Evolutionary conservation across 2,329 filamentous ascomycete species (phyloP).

Genomic region (Lasiodiplodia hormozganensis): DNA sequence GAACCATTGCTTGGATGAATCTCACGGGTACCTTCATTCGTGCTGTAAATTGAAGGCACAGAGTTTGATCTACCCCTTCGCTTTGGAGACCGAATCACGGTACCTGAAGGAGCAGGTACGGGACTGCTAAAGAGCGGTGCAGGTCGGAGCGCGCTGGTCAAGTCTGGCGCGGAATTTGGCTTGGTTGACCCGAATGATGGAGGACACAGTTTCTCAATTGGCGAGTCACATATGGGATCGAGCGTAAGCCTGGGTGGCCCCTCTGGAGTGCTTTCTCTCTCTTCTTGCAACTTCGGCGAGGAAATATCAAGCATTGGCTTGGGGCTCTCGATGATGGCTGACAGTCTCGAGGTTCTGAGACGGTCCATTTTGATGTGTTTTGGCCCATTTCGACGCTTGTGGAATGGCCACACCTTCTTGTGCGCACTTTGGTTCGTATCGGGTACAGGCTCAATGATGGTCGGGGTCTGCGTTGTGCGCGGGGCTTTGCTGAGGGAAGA

Average conservation of each 20-base stretch:
- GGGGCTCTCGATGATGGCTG: slow-evolving; percentile 32
- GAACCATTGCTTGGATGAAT: slow-evolving; percentile 31
- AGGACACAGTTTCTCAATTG: slow-evolving; percentile 8
- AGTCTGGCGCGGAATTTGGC: slow-evolving; percentile 23
- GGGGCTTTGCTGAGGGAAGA: slow-evolving; percentile 10
- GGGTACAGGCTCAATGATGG: neutral
- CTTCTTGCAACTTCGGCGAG: neutral
- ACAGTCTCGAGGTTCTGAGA: slow-evolving; percentile 33
- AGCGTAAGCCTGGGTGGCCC: neutral
- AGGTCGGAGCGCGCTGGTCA: neutral
- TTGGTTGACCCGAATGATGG: slow-evolving; percentile 3
- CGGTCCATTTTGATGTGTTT: slow-evolving; percentile 28
- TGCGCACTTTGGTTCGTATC: neutral
- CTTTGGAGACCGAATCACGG: slow-evolving; percentile 18
- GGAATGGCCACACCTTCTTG: slow-evolving; percentile 24
- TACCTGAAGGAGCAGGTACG: slow-evolving; percentile 5
- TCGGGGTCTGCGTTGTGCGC: slow-evolving; percentile 3
- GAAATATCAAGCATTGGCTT: slow-evolving; percentile 14
- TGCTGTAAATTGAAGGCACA: slow-evolving; percentile 22
- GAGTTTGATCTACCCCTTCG: slow-evolving; percentile 22
- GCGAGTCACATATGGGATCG: neutral
- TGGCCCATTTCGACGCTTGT: slow-evolving; percentile 13
- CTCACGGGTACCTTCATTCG: slow-evolving; percentile 22
- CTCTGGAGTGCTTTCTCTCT: neutral
- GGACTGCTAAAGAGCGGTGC: slow-evolving; percentile 4